Percentiles rank a stretch among this genome's conserved stretches.
Evolutionary conservation across 441 rosid genomes (phyloP).

Genomic region (Caryocar brasiliense): DNA sequence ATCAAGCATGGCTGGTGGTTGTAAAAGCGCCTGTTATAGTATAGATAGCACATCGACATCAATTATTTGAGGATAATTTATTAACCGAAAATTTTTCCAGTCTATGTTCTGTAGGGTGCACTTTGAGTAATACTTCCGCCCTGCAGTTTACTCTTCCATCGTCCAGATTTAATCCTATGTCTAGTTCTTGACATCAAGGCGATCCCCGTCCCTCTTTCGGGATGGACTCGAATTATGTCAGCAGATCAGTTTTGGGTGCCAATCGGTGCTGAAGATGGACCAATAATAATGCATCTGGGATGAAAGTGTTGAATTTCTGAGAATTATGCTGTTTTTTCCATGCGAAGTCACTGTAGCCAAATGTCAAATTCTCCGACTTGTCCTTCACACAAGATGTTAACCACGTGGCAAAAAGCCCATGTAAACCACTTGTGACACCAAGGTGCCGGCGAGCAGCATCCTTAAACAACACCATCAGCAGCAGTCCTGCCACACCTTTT

Average conservation of each 20-base stretch:
- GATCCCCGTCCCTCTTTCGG: too few relatives aligned
- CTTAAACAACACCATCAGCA: background rate
- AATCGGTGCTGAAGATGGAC: too few relatives aligned
- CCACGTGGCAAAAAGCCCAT: constrained; percentile 15
- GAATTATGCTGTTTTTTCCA: background rate
- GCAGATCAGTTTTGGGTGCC: too few relatives aligned
- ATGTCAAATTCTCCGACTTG: background rate
- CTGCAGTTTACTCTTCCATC: background rate
- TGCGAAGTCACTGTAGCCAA: constrained; percentile 2
- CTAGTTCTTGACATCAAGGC: too few relatives aligned
- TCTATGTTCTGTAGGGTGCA: background rate
- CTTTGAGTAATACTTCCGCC: background rate
- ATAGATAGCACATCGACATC: constrained; percentile 7
- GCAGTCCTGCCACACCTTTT: too few relatives aligned
- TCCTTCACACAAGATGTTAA: background rate
- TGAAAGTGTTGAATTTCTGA: background rate
- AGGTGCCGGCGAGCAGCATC: constrained; percentile 16
- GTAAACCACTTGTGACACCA: background rate
- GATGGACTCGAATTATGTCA: too few relatives aligned
- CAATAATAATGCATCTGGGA: too few relatives aligned
- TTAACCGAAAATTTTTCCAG: background rate
- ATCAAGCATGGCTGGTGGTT: constrained; percentile 27
- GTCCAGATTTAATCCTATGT: background rate
- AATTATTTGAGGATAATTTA: constrained; percentile 3
- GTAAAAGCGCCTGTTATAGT: constrained; percentile 24